Evolutionary conservation across 1,284 basidiomycete genomes (phyloP).

Genomic region (Moesziomyces sp.): DNA sequence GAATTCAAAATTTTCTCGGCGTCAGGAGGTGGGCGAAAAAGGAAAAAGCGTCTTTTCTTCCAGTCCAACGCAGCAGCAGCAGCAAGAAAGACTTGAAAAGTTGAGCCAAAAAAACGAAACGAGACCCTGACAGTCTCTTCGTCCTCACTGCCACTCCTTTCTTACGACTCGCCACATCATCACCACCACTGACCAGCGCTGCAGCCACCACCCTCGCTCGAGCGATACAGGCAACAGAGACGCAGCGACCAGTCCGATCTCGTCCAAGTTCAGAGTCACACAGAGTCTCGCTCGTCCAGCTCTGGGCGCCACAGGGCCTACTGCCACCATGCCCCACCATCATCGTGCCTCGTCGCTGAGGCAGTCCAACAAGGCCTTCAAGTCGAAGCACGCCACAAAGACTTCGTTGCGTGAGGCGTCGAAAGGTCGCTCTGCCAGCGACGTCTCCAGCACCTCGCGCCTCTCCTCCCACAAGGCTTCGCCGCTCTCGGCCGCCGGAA

Average conservation of each 20-base stretch:
- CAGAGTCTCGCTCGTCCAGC: too few species aligned
- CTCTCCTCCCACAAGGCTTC: constrained; percentile 51
- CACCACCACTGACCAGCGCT: neutral
- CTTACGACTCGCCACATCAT: too few species aligned
- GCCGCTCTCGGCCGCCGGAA: constrained; percentile 52
- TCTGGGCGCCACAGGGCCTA: neutral
- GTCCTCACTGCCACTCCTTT: neutral
- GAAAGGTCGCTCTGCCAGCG: constrained; percentile 51
- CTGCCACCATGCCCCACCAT: constrained; percentile 49
- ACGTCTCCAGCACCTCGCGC: constrained; percentile 27
- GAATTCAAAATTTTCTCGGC: too few species aligned
- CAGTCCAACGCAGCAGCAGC: too few species aligned
- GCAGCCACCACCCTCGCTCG: neutral
- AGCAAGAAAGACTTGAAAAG: too few species aligned
- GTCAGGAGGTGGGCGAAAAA: too few species aligned
- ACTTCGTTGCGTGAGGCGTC: constrained; percentile 52
- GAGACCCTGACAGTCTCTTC: constrained; percentile 5
- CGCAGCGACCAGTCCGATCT: neutral
- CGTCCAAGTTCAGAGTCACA: neutral
- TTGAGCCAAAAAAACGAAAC: too few species aligned
- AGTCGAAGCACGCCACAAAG: constrained; percentile 65
- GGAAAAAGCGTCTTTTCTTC: too few species aligned
- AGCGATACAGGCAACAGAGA: neutral
- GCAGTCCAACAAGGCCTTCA: constrained; percentile 66
- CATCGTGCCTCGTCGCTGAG: constrained; percentile 58